Conservation (phyloP, 2,329 filamentous ascomycete genomes). For the Colletotrichum scovillei region DNA sequence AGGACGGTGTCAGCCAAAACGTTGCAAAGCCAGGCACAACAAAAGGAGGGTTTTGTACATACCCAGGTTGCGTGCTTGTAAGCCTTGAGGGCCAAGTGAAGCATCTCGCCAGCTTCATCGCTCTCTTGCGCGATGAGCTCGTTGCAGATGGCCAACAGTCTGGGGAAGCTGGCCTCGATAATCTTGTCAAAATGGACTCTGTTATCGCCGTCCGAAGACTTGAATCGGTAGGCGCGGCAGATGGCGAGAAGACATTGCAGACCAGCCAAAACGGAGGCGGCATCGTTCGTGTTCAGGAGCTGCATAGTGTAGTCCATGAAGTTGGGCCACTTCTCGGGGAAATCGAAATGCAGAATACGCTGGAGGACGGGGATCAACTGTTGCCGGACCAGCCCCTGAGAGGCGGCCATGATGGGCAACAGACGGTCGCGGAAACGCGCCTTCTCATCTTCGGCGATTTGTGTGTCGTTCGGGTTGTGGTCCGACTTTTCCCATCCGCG, state of each 20-base stretch:
- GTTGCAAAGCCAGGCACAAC: neutral
- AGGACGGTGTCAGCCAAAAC: constrained; percentile 45
- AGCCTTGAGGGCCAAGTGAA: constrained; percentile 92
- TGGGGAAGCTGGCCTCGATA: constrained; percentile 89
- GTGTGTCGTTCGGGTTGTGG: constrained; percentile 76
- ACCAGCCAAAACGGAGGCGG: constrained; percentile 89
- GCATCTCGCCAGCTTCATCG: constrained; percentile 95
- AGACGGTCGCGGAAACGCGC: constrained; percentile 86
- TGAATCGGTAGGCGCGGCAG: constrained; percentile 96
- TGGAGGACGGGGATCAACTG: constrained; percentile 95
- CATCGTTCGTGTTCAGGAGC: constrained; percentile 87
- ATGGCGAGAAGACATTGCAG: constrained; percentile 94
- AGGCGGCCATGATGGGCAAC: constrained; percentile 86
- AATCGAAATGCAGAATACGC: constrained; percentile 96
- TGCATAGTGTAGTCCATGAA: constrained; percentile 95
- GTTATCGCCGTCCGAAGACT: constrained; percentile 79
- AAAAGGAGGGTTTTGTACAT: constrained; percentile 19
- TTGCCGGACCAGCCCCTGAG: constrained; percentile 83
- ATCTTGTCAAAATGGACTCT: constrained; percentile 94
- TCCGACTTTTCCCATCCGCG: constrained; percentile 88
- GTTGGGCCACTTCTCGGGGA: constrained; percentile 91
- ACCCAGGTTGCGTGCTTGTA: constrained; percentile 99
- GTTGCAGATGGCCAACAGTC: constrained; percentile 87
- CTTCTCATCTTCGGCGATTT: constrained; percentile 92
- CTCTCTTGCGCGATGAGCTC: constrained; percentile 91